phyloP scores from a whole-genome alignment of 352 stramenopile species.

The Blastocystis sp. region DNA sequence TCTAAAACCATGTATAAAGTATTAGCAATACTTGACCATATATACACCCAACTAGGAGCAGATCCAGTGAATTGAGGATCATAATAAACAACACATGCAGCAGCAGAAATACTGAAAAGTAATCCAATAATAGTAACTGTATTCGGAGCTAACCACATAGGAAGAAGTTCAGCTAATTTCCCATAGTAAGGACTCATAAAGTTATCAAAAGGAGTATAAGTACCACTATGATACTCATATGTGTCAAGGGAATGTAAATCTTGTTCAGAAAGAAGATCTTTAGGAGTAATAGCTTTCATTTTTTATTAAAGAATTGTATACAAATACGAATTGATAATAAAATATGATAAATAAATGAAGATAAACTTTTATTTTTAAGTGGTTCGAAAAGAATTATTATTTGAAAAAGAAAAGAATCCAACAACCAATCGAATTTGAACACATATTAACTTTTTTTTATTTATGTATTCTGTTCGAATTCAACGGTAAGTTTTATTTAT shows the following conservation, averaged over 20 bases:
- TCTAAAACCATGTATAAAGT: conserved; percentile 85
- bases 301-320: no score
- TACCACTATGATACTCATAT: conserved; percentile 30
- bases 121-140: conserved; percentile 32
- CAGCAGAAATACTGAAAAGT: conserved; percentile 9
- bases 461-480: no score
- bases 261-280: not conserved
- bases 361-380: no score
- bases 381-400: no score
- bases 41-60: conserved; percentile 10
- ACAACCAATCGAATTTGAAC: no score
- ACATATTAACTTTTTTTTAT: no score
- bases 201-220: conserved; percentile 21
- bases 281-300: no score
- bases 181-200: conserved; percentile 24
- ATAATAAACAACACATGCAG: conserved; percentile 6
- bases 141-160: conserved; percentile 25
- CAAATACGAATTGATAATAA: no score
- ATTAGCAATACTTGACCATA: conserved; percentile 7
- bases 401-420: no score
- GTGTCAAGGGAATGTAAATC: conserved; percentile 29
- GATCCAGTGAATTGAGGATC: conserved; percentile 15
- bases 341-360: no score
- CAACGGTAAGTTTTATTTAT: no score
- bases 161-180: conserved; percentile 20